These are phyloP conservation scores for Exobasidium rhododendri DNA, from an alignment of 1,284 basidiomycete genomes.

Conservation along the genomic window DNA sequence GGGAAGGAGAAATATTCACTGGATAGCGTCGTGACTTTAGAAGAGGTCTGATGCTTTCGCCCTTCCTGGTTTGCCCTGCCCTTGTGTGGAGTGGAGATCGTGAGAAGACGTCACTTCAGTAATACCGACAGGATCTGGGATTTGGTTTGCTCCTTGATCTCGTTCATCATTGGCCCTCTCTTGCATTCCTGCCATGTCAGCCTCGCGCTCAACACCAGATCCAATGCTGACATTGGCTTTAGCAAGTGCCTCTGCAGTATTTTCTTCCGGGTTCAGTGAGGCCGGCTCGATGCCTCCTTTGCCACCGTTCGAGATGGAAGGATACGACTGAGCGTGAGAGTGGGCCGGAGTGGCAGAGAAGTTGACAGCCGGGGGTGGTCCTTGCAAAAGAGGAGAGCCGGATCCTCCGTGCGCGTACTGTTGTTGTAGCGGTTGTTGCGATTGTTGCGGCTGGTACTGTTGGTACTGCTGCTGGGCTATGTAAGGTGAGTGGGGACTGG, in stretches of 20 bases:
- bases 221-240: constrained; percentile 11
- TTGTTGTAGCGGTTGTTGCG: too few species aligned
- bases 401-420: not conserved
- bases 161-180: constrained; percentile 1
- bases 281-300: constrained; percentile 8
- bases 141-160: constrained; percentile 1
- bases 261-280: constrained; percentile 12
- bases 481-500: not conserved
- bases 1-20: not conserved
- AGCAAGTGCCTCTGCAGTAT: constrained; percentile 17
- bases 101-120: constrained; percentile 13
- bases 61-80: constrained; percentile 5
- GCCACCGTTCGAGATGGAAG: constrained; percentile 6
- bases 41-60: constrained; percentile 32
- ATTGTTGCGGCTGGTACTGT: too few species aligned
- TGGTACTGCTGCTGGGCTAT: not conserved
- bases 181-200: not conserved
- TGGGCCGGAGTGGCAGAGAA: not conserved
- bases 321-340: constrained; percentile 17
- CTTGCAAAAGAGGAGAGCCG: not conserved
- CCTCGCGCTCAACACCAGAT: constrained; percentile 7
- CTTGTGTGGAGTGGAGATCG: constrained; percentile 15
- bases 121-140: constrained; percentile 7
- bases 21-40: constrained; percentile 10
- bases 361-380: constrained; percentile 6